These are phyloP conservation scores for Pseudogymnoascus sp. DNA, from an alignment of 2,329 filamentous ascomycete genomes.

Conservation along the genomic window DNA sequence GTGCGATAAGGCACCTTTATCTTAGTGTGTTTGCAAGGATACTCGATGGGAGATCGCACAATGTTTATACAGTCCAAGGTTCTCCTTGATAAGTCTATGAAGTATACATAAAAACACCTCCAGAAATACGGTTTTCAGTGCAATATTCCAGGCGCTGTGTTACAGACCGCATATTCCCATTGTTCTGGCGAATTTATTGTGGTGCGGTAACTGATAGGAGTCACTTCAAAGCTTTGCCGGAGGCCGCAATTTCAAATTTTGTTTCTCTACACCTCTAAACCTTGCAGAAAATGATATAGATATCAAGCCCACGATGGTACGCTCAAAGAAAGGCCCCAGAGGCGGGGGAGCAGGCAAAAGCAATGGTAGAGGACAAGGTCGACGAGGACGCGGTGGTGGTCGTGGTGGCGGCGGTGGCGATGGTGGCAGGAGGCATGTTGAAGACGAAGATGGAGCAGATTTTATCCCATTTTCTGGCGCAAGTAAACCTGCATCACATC, in stretches of 20 bases:
- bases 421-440: constrained; percentile 9
- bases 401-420: constrained; percentile 11
- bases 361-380: constrained; percentile 11
- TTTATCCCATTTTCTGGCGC: constrained; percentile 9
- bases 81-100: not conserved
- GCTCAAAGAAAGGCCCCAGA: constrained; percentile 8
- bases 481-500: not conserved
- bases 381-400: constrained; percentile 13
- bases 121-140: not conserved
- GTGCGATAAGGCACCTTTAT: not conserved
- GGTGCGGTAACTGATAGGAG: not conserved
- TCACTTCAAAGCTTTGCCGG: not conserved
- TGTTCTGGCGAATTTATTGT: not conserved
- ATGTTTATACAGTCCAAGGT: not conserved
- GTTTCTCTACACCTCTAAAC: not conserved
- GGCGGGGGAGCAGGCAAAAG: constrained; percentile 9
- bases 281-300: not conserved
- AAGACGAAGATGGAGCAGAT: constrained; percentile 12
- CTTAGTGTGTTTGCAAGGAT: constrained; percentile 5
- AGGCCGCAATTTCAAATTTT: not conserved
- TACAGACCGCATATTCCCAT: not conserved
- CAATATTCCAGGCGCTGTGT: not conserved
- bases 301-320: not conserved
- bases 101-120: not conserved
- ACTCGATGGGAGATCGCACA: not conserved